Evolutionary conservation across 805 yeast species (phyloP), one percentile per base, ranked within the genome.

Genomic region (Teunomyces cretensis): DNA sequence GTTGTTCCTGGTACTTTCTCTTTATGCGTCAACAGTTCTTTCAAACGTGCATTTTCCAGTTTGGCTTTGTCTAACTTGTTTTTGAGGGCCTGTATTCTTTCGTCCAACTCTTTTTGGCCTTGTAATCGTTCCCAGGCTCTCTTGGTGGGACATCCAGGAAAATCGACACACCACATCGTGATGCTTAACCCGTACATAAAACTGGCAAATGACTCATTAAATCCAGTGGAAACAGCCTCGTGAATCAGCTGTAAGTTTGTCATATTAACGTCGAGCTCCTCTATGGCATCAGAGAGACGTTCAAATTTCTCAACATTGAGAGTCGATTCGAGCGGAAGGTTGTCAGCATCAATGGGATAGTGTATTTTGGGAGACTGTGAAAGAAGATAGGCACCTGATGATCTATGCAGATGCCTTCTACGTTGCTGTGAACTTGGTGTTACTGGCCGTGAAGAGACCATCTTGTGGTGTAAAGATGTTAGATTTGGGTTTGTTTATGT

Each of bases 81-180:
- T 30, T 48, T 43, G 27, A 69, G 56, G 16, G 39, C 56, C 5
- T 31, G 44, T 11, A 68, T 56, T 17, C 64, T 54, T 8, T 46
- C 52, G 43, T 58, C 58, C 16, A 55, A 14, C 42, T 30, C 57
- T 52, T 39, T 57, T 56, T 30, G 54, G 51, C 17, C 50, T 49
- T 61, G 57, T 24, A 62, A 54, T 44, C 60, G 27, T 24, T 69
- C 71, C 62, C 65, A 65, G 17, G 58, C 64, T 17, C 58, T 62
- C 41, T 55, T 55, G 9, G 70, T 61, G 9, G 75, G 75, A 39
- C 68, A 58, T 1, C 68, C 70, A 1, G 73, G 74, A 54, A 87
- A 87, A 56, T 86, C 90, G 22, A 86, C 86, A 64, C 96, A 87
- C 84, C 94, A 89, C 49, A 95, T 91, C 56, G 90, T 88, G 63